These are phyloP conservation scores for Psophocarpus tetragonolobus DNA, from an alignment of 306 rosid species.

Conservation along the genomic window DNA sequence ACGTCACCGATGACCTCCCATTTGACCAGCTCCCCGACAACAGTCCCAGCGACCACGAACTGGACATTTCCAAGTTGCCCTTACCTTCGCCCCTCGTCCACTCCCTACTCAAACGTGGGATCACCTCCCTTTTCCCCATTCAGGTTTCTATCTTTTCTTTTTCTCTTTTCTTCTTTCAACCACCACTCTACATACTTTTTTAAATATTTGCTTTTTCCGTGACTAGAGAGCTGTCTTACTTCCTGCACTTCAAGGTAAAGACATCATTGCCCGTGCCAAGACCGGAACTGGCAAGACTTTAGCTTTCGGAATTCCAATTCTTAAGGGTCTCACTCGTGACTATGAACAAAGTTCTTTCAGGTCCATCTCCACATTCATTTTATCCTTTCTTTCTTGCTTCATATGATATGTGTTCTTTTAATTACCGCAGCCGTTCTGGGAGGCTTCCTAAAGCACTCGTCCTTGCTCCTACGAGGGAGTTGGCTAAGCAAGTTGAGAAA, in stretches of 20 bases:
- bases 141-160: slow-evolving; percentile 45
- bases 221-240: slow-evolving; percentile 83
- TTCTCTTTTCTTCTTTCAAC: not conserved
- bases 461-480: slow-evolving; percentile 95
- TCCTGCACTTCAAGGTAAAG: slow-evolving; percentile 87
- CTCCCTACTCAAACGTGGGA: slow-evolving; percentile 69
- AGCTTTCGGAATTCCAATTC: slow-evolving; percentile 89
- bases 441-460: slow-evolving; percentile 71
- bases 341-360: slow-evolving; percentile 55
- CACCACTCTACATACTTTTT: not conserved
- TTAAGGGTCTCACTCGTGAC: slow-evolving; percentile 57
- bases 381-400: not conserved
- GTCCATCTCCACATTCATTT: slow-evolving; percentile 31
- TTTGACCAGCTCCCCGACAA: slow-evolving; percentile 32
- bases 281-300: slow-evolving; percentile 96
- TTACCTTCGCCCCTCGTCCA: slow-evolving; percentile 63
- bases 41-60: slow-evolving; percentile 46
- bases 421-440: slow-evolving; percentile 62
- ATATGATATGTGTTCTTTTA: not conserved
- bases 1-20: not conserved
- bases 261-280: slow-evolving; percentile 90
- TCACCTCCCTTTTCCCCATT: slow-evolving; percentile 79
- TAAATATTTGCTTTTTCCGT: not conserved
- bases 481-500: slow-evolving; percentile 94
- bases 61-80: slow-evolving; percentile 61